A percentile compares a stretch with the other conserved stretches of the same genome.
Conservation (phyloP, 805 yeast species). For the Saccharomyces kudriavzevii region DNA sequence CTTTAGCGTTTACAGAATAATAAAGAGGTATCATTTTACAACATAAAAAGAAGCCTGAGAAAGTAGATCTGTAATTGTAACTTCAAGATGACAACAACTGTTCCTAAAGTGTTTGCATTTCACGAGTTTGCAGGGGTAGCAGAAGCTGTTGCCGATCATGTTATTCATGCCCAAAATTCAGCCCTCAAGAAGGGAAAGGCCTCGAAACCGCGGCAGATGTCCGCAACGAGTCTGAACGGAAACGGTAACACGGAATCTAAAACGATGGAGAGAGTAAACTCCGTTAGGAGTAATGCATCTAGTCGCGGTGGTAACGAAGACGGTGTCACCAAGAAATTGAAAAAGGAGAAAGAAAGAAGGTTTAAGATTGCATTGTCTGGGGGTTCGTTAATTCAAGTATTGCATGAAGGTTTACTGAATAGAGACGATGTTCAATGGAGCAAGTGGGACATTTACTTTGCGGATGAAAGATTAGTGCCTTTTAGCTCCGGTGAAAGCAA, state of each 20-base stretch:
- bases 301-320: conserved; percentile 1
- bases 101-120: conserved; percentile 87
- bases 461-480: conserved; percentile 92
- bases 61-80: background rate
- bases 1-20: background rate
- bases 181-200: conserved; percentile 24
- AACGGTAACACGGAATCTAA: conserved; percentile 2
- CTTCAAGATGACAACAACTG: conserved; percentile 72
- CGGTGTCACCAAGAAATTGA: conserved; percentile 30
- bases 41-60: background rate
- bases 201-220: conserved; percentile 15
- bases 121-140: conserved; percentile 87
- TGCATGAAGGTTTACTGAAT: conserved; percentile 75
- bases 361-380: conserved; percentile 90
- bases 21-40: background rate
- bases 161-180: conserved; percentile 75
- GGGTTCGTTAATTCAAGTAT: conserved; percentile 81
- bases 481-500: conserved; percentile 76
- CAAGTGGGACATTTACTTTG: conserved; percentile 92
- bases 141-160: conserved; percentile 93
- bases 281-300: conserved; percentile 17
- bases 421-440: conserved; percentile 80
- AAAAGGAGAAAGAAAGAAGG: conserved; percentile 54
- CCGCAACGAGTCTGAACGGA: conserved; percentile 14
- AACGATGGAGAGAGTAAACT: conserved; percentile 15